These are phyloP conservation scores for Candida lessepsii DNA, from an alignment of 805 yeast species.

Conservation along the genomic window DNA sequence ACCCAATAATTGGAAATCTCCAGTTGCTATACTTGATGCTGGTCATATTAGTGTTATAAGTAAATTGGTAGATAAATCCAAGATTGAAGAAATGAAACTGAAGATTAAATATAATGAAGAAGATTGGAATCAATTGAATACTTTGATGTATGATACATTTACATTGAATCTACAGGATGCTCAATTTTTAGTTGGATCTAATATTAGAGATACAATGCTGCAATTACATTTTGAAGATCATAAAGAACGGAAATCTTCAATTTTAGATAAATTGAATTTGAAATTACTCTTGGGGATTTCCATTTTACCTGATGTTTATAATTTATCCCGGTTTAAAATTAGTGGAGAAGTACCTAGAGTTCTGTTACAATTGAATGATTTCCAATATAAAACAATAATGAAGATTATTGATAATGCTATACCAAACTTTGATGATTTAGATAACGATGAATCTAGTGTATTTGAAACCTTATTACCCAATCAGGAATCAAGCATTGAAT, in stretches of 20 bases:
- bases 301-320: conserved; percentile 76
- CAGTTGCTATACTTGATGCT: conserved; percentile 90
- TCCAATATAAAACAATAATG: conserved; percentile 87
- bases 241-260: conserved; percentile 48
- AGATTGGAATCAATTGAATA: conserved; percentile 75
- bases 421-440: conserved; percentile 47
- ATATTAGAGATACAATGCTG: conserved; percentile 71
- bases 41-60: conserved; percentile 88
- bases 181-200: conserved; percentile 83
- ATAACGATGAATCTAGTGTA: conserved; percentile 32
- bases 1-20: conserved; percentile 74
- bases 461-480: conserved; percentile 33
- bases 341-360: conserved; percentile 77
- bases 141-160: conserved; percentile 88
- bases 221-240: conserved; percentile 53
- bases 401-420: conserved; percentile 66
- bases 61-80: conserved; percentile 71
- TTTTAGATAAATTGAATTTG: conserved; percentile 74
- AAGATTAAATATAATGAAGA: conserved; percentile 55
- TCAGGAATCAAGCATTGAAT: conserved; percentile 20
- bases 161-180: conserved; percentile 77
- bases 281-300: conserved; percentile 77
- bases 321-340: conserved; percentile 67
- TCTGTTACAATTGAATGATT: conserved; percentile 74
- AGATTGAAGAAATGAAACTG: conserved; percentile 65